A percentile compares a stretch with the other conserved stretches of the same genome.
These are phyloP conservation scores for Phytophthora hibernalis DNA, from an alignment of 352 stramenopile species.

Conservation along the genomic window DNA sequence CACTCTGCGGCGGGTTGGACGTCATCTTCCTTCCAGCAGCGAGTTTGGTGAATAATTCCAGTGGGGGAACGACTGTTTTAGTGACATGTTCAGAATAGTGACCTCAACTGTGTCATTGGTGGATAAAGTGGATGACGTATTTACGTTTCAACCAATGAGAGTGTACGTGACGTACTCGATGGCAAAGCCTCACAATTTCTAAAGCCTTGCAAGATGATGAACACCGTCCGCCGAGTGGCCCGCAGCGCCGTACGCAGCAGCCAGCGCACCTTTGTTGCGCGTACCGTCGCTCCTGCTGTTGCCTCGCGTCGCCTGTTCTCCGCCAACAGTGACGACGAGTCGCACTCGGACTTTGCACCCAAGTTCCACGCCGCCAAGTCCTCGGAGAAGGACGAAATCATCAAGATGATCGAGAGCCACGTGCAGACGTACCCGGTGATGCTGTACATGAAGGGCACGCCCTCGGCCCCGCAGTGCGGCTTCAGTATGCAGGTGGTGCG, in stretches of 20 bases:
- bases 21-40: constrained; percentile 38
- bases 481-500: constrained; percentile 97
- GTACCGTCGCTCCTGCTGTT: constrained; percentile 2
- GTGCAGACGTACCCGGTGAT: constrained; percentile 95
- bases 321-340: constrained; percentile 57
- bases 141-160: background rate
- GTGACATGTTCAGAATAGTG: constrained; percentile 24
- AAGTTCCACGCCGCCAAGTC: constrained; percentile 88
- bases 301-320: constrained; percentile 42
- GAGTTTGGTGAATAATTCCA: constrained; percentile 13
- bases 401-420: constrained; percentile 92
- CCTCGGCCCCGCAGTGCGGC: constrained; percentile 96
- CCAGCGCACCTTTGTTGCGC: constrained; percentile 21
- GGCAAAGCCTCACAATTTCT: constrained; percentile 10
- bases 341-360: constrained; percentile 91
- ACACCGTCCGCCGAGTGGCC: constrained; percentile 42
- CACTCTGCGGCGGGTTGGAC: constrained; percentile 38
- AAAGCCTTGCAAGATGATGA: constrained; percentile 36
- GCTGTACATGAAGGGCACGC: constrained; percentile 99
- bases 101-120: constrained; percentile 6
- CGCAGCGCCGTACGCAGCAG: constrained; percentile 38
- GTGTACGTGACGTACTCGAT: background rate
- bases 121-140: background rate
- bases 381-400: constrained; percentile 88
- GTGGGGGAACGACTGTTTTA: constrained; percentile 3